Conservation (phyloP, 2,329 filamentous ascomycete genomes). For the Zymoseptoria crescenta region DNA sequence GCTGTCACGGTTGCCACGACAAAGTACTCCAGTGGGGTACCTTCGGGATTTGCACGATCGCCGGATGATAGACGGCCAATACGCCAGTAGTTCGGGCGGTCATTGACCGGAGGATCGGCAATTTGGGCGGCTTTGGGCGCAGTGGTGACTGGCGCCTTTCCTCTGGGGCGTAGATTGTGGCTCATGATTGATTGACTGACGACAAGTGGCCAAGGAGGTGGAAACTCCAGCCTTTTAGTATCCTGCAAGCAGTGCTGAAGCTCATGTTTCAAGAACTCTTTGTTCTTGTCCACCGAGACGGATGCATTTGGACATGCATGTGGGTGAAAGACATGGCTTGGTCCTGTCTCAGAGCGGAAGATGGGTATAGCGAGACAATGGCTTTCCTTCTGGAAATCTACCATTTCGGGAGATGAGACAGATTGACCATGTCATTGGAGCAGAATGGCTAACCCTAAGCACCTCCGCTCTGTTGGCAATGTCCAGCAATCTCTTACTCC, state of each 20-base stretch:
- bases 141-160: neutral
- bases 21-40: neutral
- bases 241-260: no score
- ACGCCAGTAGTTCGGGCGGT: neutral
- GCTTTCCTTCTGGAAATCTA: neutral
- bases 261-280: no score
- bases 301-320: neutral
- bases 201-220: no score
- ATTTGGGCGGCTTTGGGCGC: neutral
- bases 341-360: neutral
- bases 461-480: constrained; percentile 50
- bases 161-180: neutral
- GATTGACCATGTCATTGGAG: neutral
- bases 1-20: neutral
- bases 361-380: neutral
- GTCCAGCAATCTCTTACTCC: constrained; percentile 51
- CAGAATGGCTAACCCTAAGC: constrained; percentile 15
- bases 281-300: neutral
- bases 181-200: no score
- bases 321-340: neutral
- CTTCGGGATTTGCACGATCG: neutral
- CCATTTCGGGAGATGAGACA: neutral
- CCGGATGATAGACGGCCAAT: neutral
- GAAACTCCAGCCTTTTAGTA: no score
- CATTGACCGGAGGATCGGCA: neutral